Conservation (phyloP, 345 rosid species). For the Citrus australasica region DNA sequence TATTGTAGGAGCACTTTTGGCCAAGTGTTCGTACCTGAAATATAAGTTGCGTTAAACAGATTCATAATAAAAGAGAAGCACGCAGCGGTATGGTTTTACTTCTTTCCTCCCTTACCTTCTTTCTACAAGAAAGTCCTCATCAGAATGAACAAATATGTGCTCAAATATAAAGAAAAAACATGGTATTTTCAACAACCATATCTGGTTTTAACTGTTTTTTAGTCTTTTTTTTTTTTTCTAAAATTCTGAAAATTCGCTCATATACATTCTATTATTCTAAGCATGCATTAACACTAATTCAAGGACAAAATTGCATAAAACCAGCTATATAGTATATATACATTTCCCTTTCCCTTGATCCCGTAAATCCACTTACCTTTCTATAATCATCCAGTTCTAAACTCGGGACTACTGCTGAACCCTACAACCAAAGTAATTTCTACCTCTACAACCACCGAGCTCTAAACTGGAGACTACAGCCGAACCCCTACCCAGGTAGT, state of each 20-base stretch:
- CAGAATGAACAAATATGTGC: background rate
- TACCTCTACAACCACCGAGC: background rate
- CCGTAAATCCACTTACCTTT: background rate
- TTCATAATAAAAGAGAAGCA: background rate
- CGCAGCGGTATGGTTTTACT: background rate
- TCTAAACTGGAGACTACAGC: background rate
- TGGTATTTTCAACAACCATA: background rate
- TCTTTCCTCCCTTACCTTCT: background rate
- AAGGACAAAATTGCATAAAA: background rate
- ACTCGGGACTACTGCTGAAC: background rate
- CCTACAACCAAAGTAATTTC: background rate
- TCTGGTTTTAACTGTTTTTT: background rate
- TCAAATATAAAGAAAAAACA: background rate
- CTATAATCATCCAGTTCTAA: background rate
- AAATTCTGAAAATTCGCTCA: background rate
- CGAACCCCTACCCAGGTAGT: background rate
- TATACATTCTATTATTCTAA: background rate
- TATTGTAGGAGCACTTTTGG: conserved; percentile 93
- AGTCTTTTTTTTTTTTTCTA: background rate
- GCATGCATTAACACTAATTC: background rate
- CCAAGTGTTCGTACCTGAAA: conserved; percentile 93
- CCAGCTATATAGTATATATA: background rate
- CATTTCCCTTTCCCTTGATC: background rate
- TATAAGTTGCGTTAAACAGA: conserved; percentile 22
- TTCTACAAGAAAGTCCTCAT: background rate